phyloP scores from a whole-genome alignment of 148 eudicot genomes.

The Diospyros lotus region DNA sequence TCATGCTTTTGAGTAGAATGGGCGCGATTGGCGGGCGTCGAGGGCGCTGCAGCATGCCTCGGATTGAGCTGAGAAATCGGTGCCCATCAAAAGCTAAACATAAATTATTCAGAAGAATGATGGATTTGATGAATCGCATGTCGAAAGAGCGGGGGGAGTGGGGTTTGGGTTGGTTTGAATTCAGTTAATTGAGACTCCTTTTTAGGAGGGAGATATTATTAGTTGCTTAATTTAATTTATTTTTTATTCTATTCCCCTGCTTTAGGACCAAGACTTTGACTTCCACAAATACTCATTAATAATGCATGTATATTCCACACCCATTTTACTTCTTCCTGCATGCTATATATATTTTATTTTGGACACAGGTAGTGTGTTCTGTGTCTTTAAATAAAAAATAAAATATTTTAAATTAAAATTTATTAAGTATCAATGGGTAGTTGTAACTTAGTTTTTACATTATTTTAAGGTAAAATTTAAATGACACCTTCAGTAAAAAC shows the following conservation, averaged over 20 bases:
- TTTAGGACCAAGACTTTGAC: conserved; percentile 13
- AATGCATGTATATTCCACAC: neutral
- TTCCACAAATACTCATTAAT: neutral
- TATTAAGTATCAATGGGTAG: too few species aligned
- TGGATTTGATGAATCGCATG: neutral
- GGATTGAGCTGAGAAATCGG: conserved; percentile 16
- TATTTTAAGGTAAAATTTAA: too few species aligned
- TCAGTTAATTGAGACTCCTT: neutral
- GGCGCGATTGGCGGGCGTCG: conserved; percentile 16
- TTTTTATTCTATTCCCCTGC: neutral
- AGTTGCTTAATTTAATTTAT: conserved; percentile 10
- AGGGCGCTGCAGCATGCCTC: neutral
- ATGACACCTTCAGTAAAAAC: too few species aligned
- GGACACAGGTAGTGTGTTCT: too few species aligned
- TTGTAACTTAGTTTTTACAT: too few species aligned
- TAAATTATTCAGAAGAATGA: neutral
- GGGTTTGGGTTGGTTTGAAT: neutral
- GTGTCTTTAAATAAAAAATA: too few species aligned
- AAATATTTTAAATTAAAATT: too few species aligned
- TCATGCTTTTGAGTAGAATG: neutral
- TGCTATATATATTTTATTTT: neutral
- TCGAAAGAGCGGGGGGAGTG: neutral
- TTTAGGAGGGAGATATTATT: neutral
- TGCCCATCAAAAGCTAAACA: neutral
- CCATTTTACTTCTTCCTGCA: neutral